Evolutionary conservation across 805 yeast genomes (phyloP), one percentile per base, ranked within the genome.

Genomic region (Jamesozyma lodderae): DNA sequence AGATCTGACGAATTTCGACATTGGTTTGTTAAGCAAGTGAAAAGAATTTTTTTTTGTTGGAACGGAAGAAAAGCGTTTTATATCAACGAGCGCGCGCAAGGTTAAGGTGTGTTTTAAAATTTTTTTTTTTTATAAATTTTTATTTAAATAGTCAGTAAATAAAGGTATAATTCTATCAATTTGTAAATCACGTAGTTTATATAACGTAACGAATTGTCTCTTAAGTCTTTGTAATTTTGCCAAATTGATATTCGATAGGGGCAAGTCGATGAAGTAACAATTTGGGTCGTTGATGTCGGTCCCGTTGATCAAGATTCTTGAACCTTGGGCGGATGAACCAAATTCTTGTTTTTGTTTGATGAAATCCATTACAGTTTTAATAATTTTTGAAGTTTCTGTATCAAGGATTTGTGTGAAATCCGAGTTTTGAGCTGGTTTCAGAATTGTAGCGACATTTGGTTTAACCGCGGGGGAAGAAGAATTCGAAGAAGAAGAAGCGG

Each of bases 221-320:
- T 95, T 70, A 11, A 85, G 66, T 43, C 98, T 68, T 51, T 88
- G 95, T 37, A 92, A 56, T 52, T 83, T 87, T 0, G 95, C 84
- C 28, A 79, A 66, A 11, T 84, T 73, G 1, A 71, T 60, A 4
- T 63, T 62, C 2, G 73, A 51, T 10, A 44, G 30, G 2, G 96
- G 96, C 51, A 90, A 60, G 14, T 73, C 75, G 3, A 86, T 73
- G 29, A 53, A 63, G 16, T 70, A 52, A 10, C 66, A 65, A 5
- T 44, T 41, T 3, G 53, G 59, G 19, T 60, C 72, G 40, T 53
- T 69, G 39, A 64, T 62, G 35, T 63, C 64, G 5, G 68, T 59
- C 6, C 49, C 42, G 14, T 53, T 55, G 17, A 68, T 66, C 8
- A 77, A 58, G n/a, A 69, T 46, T 9, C 77, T 75, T 6, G 51